Evolutionary conservation across 345 rosid genomes (phyloP).

Genomic region (Eucalyptus erythrocorys): DNA sequence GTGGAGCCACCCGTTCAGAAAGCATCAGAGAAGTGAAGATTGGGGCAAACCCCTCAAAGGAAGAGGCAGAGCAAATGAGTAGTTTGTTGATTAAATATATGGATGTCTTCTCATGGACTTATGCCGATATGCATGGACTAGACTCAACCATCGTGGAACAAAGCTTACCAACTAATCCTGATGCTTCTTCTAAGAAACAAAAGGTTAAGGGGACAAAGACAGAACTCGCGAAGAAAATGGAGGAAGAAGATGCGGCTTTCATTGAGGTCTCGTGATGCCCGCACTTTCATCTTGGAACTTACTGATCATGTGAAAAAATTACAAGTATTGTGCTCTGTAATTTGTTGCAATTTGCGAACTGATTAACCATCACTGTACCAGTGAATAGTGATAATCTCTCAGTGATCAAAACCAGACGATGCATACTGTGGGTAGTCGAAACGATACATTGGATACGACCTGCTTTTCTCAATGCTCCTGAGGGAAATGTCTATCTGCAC

Average conservation of each 20-base stretch:
- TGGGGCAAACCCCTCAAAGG: background rate
- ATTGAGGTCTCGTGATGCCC: background rate
- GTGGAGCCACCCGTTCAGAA: background rate
- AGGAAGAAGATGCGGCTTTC: background rate
- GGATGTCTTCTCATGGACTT: background rate
- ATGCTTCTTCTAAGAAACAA: background rate
- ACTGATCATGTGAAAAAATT: background rate
- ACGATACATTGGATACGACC: background rate
- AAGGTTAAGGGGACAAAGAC: background rate
- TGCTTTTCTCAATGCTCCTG: background rate
- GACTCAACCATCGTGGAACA: background rate
- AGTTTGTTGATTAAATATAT: background rate
- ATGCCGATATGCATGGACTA: background rate
- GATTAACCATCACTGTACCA: background rate
- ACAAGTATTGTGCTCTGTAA: background rate
- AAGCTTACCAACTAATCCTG: background rate
- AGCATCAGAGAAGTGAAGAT: background rate
- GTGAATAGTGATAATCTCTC: background rate
- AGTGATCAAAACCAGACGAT: background rate
- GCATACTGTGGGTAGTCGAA: background rate
- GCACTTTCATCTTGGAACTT: rapidly evolving
- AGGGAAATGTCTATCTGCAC: background rate
- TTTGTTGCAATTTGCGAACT: background rate
- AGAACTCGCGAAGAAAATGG: background rate
- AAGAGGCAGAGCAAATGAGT: background rate